Conservation (phyloP, 148 eudicot genomes). For the Rhododendron molle region DNA sequence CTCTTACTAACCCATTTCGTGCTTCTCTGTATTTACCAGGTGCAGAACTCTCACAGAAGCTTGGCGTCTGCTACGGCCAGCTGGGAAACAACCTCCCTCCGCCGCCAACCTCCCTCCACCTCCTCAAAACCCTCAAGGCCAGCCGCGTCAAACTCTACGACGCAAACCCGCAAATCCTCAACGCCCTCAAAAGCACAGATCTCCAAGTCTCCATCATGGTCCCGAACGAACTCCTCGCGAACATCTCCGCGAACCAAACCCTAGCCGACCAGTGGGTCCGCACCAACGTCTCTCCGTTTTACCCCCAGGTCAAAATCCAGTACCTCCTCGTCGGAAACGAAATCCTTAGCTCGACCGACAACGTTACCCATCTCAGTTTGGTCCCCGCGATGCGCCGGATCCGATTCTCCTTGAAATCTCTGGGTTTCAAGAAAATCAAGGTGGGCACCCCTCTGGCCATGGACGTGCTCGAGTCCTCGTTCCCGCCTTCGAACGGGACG, state of each 20-base stretch:
- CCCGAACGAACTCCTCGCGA: constrained; percentile 64
- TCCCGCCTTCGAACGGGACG: constrained; percentile 69
- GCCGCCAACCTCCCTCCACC: constrained; percentile 48
- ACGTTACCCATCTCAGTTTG: constrained; percentile 36
- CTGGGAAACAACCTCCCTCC: constrained; percentile 74
- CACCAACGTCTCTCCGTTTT: constrained; percentile 54
- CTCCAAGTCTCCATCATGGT: constrained; percentile 77
- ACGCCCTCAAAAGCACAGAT: constrained; percentile 49
- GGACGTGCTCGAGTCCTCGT: constrained; percentile 61
- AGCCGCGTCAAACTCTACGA: constrained; percentile 70
- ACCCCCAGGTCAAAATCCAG: constrained; percentile 62
- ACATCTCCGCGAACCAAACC: constrained; percentile 63
- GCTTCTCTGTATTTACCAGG: constrained; percentile 18
- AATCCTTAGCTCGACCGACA: constrained; percentile 45
- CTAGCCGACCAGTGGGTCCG: constrained; percentile 70
- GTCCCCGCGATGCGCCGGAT: constrained; percentile 83
- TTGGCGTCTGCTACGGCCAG: constrained; percentile 73
- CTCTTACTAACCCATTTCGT: background rate
- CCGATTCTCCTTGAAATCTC: constrained; percentile 33
- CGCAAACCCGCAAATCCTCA: constrained; percentile 55
- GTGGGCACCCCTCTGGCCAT: constrained; percentile 82
- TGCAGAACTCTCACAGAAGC: constrained; percentile 36
- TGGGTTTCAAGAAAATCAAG: constrained; percentile 43
- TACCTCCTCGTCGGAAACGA: constrained; percentile 89
- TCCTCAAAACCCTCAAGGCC: constrained; percentile 58